phyloP scores from a whole-genome alignment of 805 yeast species.

The Vanderwaltozyma polyspora region DNA sequence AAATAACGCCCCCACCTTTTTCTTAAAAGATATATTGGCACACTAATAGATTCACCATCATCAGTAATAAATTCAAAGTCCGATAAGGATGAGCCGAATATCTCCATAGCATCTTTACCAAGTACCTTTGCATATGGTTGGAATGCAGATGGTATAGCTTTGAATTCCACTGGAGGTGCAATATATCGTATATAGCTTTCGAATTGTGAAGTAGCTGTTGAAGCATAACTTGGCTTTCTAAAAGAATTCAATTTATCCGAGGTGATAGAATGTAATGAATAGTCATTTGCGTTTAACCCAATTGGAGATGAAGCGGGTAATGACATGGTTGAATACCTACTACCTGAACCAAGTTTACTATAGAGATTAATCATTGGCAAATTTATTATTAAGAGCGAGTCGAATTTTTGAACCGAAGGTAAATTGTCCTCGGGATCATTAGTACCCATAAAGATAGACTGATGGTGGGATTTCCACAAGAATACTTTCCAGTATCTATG shows the following conservation, averaged over 20 bases:
- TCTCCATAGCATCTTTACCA: slow-evolving; percentile 63
- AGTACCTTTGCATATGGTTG: slow-evolving; percentile 70
- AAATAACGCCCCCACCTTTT: slow-evolving; percentile 73
- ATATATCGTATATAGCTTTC: slow-evolving; percentile 65
- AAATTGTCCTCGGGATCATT: slow-evolving; percentile 14
- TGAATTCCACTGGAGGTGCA: slow-evolving; percentile 58
- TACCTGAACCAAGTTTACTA: slow-evolving; percentile 5
- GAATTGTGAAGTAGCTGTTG: slow-evolving; percentile 29
- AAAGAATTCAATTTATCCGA: slow-evolving; percentile 1
- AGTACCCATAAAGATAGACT: slow-evolving; percentile 49
- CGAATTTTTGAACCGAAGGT: slow-evolving; percentile 34
- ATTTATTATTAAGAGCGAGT: slow-evolving; percentile 37
- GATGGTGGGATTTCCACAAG: slow-evolving; percentile 72
- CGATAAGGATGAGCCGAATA: slow-evolving; percentile 50
- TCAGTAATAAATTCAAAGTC: slow-evolving; percentile 63
- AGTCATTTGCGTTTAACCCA: neutral
- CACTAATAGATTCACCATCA: slow-evolving; percentile 60
- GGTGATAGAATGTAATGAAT: neutral
- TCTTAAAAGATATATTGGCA: slow-evolving; percentile 48
- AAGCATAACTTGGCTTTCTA: slow-evolving; percentile 6
- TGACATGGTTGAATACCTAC: neutral
- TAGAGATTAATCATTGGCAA: slow-evolving; percentile 43
- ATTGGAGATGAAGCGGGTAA: neutral
- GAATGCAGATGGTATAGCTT: slow-evolving; percentile 57
- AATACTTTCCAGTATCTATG: slow-evolving; percentile 59